phyloP scores from a whole-genome alignment of 2,329 filamentous ascomycete genomes.

The Helicocarpus griseus region DNA sequence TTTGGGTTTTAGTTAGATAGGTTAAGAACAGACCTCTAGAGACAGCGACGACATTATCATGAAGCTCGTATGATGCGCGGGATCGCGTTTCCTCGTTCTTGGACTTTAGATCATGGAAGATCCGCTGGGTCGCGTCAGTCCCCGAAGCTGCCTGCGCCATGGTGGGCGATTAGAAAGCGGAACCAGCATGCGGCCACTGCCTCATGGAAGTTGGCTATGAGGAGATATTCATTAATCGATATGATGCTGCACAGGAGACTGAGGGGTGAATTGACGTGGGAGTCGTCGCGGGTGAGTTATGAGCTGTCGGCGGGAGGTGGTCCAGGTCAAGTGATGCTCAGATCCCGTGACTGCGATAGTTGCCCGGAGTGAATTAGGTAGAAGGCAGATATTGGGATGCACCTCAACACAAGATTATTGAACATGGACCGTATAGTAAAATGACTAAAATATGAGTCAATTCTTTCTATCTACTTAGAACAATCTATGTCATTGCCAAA shows the following conservation, averaged over 20 bases:
- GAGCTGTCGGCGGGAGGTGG: not conserved
- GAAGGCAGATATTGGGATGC: not conserved
- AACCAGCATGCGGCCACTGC: not conserved
- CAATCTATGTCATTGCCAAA: too few species aligned
- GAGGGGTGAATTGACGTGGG: not conserved
- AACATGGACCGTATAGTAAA: too few species aligned
- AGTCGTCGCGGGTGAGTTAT: too few species aligned
- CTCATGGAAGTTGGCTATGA: slow-evolving; percentile 1
- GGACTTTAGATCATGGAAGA: slow-evolving; percentile 49
- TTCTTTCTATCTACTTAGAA: too few species aligned
- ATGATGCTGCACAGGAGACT: not conserved
- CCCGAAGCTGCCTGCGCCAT: slow-evolving; percentile 40
- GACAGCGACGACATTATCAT: slow-evolving; percentile 36
- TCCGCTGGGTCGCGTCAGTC: slow-evolving; percentile 43
- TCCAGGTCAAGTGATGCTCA: not conserved
- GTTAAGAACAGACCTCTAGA: slow-evolving; percentile 32
- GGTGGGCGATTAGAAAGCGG: slow-evolving; percentile 14
- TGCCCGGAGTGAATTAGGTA: not conserved
- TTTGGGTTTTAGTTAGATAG: not conserved
- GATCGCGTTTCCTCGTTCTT: slow-evolving; percentile 43
- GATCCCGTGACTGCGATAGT: not conserved
- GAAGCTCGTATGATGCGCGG: slow-evolving; percentile 40
- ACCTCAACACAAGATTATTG: too few species aligned
- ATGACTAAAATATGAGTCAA: too few species aligned
- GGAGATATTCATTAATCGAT: not conserved